Percentiles rank a stretch among this genome's conserved stretches.
Evolutionary conservation across 1,139 yeast genomes (phyloP).

Genomic region (Pneumocystis canis): DNA sequence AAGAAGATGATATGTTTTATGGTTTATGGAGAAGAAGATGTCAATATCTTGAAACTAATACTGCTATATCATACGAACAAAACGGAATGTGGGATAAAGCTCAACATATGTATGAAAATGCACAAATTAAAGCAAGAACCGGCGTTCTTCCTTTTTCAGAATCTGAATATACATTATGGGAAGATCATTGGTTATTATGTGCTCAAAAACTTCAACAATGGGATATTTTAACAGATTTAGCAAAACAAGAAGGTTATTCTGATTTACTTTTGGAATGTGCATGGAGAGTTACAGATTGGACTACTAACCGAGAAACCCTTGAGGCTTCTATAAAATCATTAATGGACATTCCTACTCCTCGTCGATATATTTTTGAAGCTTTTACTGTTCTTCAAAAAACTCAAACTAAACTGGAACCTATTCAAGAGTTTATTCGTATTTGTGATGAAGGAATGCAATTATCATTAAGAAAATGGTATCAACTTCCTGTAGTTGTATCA

Average conservation of each 20-base stretch:
- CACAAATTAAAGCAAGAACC: constrained; percentile 90
- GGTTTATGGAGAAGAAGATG: constrained; percentile 96
- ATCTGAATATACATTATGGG: constrained; percentile 93
- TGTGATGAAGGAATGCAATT: constrained; percentile 96
- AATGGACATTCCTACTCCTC: constrained; percentile 97
- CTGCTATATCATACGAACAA: constrained; percentile 88
- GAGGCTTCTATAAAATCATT: constrained; percentile 91
- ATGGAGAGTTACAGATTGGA: constrained; percentile 99
- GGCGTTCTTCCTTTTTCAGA: constrained; percentile 94
- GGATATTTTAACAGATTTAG: constrained; percentile 92
- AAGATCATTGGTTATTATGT: constrained; percentile 94
- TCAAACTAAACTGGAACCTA: constrained; percentile 72
- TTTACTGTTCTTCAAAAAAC: constrained; percentile 85
- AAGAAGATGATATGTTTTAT: constrained; percentile 93
- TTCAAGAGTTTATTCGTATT: constrained; percentile 62
- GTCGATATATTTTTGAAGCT: constrained; percentile 90
- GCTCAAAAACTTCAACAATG: constrained; percentile 96
- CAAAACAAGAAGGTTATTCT: constrained; percentile 94
- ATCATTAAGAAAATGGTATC: constrained; percentile 85
- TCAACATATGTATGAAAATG: constrained; percentile 86
- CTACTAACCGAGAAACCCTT: constrained; percentile 80
- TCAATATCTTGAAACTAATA: constrained; percentile 78
- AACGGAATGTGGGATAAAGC: constrained; percentile 93
- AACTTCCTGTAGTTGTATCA: constrained; percentile 63
- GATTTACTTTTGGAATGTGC: constrained; percentile 92